A percentile compares a stretch with the other conserved stretches of the same genome.
Conservation (phyloP, 192 early-diverging fungal species). For the Anaeromyces robustus region DNA sequence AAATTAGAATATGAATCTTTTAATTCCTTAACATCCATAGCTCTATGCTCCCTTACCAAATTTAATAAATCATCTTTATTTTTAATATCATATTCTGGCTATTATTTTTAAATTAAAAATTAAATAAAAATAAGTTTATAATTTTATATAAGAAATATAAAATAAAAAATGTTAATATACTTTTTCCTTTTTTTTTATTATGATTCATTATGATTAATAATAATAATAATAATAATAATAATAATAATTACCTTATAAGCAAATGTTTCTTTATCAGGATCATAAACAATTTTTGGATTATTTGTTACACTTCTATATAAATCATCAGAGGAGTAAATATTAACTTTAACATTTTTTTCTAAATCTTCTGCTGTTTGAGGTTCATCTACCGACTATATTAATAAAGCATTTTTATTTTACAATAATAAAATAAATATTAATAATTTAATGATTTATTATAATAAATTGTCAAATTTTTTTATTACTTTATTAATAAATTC, state of each 20-base stretch:
- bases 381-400: not conserved
- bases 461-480: too few species aligned
- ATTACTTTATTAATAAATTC: too few species aligned
- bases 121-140: not conserved
- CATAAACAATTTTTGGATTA: conserved; percentile 42
- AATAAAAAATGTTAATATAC: too few species aligned
- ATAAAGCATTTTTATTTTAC: too few species aligned
- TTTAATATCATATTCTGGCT: conserved; percentile 53
- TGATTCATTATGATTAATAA: not conserved
- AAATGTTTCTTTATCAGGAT: conserved; percentile 34
- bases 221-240: not conserved
- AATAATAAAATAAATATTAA: too few species aligned
- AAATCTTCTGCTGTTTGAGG: not conserved
- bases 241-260: conserved; percentile 37
- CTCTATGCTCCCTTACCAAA: conserved; percentile 35
- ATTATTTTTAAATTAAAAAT: not conserved
- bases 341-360: not conserved
- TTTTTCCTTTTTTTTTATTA: too few species aligned
- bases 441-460: too few species aligned
- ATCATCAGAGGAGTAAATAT: not conserved
- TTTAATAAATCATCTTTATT: conserved; percentile 53
- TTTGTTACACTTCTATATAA: not conserved
- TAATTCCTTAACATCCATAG: conserved; percentile 58
- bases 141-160: not conserved
- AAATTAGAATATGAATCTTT: conserved; percentile 49